phyloP scores from a whole-genome alignment of 352 stramenopile genomes.

The Pythium insidiosum region DNA sequence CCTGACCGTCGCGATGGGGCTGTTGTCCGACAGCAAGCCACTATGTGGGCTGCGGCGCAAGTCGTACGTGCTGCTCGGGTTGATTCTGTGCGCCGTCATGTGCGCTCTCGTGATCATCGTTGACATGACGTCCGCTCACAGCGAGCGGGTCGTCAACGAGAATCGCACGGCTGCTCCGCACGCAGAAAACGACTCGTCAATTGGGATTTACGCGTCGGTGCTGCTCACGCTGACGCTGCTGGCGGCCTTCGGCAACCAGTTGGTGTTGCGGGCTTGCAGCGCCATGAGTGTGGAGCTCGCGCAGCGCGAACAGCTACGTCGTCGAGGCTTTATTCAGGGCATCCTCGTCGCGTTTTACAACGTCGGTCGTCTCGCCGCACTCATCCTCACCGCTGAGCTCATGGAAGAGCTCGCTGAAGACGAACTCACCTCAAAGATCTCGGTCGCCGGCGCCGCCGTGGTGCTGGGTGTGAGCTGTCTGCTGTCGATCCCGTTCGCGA shows the following conservation, averaged over 20 bases:
- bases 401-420: no score
- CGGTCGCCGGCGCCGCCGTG: slow-evolving; percentile 12
- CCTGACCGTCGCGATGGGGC: slow-evolving; percentile 80
- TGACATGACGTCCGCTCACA: no score
- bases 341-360: slow-evolving; percentile 14
- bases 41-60: slow-evolving; percentile 83
- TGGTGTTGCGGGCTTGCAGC: slow-evolving; percentile 9
- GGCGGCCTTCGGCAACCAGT: slow-evolving; percentile 5
- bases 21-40: slow-evolving; percentile 85
- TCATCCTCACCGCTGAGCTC: no score
- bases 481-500: slow-evolving; percentile 23
- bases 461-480: slow-evolving; percentile 13
- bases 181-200: background rate
- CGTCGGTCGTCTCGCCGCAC: no score
- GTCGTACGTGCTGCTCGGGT: slow-evolving; percentile 86
- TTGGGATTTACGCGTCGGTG: background rate
- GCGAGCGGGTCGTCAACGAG: background rate
- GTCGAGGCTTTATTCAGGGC: slow-evolving; percentile 15
- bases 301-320: slow-evolving; percentile 16
- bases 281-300: slow-evolving; percentile 15
- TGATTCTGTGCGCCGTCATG: slow-evolving; percentile 6
- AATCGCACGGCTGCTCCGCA: no score
- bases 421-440: slow-evolving; percentile 16
- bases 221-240: slow-evolving; percentile 11
- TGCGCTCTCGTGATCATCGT: background rate